Evolutionary conservation across 345 rosid genomes (phyloP).

Genomic region (Camelina neglecta): DNA sequence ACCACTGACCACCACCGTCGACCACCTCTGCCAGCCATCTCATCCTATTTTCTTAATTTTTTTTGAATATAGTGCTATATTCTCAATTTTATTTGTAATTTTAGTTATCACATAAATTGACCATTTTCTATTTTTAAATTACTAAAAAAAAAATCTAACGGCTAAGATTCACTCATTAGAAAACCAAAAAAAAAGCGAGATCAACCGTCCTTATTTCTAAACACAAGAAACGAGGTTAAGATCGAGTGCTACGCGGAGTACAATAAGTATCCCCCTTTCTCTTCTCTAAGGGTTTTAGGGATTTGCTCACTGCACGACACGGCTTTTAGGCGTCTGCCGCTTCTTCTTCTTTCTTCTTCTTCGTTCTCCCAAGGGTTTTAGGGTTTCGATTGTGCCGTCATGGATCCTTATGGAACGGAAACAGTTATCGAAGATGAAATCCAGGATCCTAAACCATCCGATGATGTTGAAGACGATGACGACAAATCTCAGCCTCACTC

Average conservation of each 20-base stretch:
- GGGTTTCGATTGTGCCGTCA: slow-evolving; percentile 31
- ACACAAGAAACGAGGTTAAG: slow-evolving; percentile 8
- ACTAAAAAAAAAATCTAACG: not conserved
- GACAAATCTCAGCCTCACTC: slow-evolving; percentile 62
- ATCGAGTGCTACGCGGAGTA: slow-evolving; percentile 36
- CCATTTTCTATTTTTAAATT: not conserved
- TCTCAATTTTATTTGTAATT: no score
- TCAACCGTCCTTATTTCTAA: slow-evolving; percentile 5
- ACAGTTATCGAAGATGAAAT: slow-evolving; percentile 48
- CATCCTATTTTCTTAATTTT: no score
- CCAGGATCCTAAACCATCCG: slow-evolving; percentile 51
- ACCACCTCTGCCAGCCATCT: no score
- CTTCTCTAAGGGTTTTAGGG: slow-evolving; percentile 44
- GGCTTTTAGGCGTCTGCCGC: slow-evolving; percentile 38
- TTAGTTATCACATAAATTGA: no score
- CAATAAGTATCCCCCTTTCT: slow-evolving; percentile 8
- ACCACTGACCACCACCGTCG: no score
- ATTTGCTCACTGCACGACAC: slow-evolving; percentile 33
- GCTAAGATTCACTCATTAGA: not conserved
- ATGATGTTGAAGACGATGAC: slow-evolving; percentile 49
- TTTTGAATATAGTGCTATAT: no score
- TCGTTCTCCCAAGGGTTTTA: slow-evolving; percentile 12
- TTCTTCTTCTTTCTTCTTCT: slow-evolving; percentile 23
- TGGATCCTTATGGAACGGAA: slow-evolving; percentile 62
- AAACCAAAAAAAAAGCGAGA: not conserved